Evolutionary conservation across 768 basidiomycete species (phyloP).

Genomic region (Grammothele lineata): DNA sequence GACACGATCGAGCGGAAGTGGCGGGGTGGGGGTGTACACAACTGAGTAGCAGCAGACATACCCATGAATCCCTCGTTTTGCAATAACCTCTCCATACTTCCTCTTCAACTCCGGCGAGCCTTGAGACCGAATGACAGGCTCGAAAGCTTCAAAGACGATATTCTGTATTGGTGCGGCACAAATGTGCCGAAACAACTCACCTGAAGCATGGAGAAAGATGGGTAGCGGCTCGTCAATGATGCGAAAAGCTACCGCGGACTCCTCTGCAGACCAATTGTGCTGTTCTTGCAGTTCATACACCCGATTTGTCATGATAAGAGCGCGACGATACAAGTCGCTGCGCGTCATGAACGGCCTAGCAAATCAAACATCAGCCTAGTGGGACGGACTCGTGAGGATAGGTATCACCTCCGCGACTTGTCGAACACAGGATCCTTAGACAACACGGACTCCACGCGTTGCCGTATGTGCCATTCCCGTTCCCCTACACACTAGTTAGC

Average conservation of each 20-base stretch:
- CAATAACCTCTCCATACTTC: slow-evolving; percentile 47
- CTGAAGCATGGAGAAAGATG: slow-evolving; percentile 37
- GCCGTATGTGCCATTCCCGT: slow-evolving; percentile 45
- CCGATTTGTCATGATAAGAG: slow-evolving; percentile 49
- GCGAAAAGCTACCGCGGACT: slow-evolving; percentile 42
- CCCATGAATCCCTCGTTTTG: slow-evolving; percentile 57
- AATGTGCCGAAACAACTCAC: slow-evolving; percentile 15
- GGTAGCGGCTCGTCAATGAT: slow-evolving; percentile 52
- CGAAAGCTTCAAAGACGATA: slow-evolving; percentile 39
- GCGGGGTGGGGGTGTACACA: no score
- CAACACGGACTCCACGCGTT: slow-evolving; percentile 42
- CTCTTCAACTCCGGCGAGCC: slow-evolving; percentile 49
- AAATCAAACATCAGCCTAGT: neutral
- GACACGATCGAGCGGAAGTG: neutral
- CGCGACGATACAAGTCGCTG: slow-evolving; percentile 53
- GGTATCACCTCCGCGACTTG: slow-evolving; percentile 47
- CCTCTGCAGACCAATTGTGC: slow-evolving; percentile 48
- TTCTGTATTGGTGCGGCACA: no score
- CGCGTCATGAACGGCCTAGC: slow-evolving; percentile 54
- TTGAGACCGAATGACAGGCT: slow-evolving; percentile 64
- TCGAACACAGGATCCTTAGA: slow-evolving; percentile 55
- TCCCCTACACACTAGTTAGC: no score
- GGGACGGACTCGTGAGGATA: neutral
- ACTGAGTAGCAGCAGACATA: no score
- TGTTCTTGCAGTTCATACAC: slow-evolving; percentile 54